Percentiles rank a stretch among this genome's conserved stretches.
Evolutionary conservation across 2,329 filamentous ascomycete genomes (phyloP).

Genomic region (Teratosphaeria gauchensis): DNA sequence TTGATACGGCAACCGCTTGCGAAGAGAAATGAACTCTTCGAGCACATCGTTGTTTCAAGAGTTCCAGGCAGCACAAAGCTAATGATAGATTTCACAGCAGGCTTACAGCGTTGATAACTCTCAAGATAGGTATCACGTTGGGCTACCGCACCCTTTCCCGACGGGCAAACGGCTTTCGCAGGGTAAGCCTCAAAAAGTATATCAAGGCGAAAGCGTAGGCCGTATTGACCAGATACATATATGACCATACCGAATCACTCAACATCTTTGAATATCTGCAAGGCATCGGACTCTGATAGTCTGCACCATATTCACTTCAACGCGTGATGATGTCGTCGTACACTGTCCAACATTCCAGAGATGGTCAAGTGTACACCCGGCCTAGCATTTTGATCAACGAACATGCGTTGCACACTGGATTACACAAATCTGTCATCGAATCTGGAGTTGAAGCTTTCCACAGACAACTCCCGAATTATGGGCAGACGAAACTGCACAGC

Average conservation of each 20-base stretch:
- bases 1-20: neutral
- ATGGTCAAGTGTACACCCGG: conserved; percentile 5
- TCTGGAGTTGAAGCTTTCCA: conserved; percentile 42
- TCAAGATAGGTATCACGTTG: neutral
- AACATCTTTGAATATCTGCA: neutral
- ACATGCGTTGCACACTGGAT: neutral
- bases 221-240: neutral
- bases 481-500: conserved; percentile 44
- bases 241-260: neutral
- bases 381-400: conserved; percentile 13
- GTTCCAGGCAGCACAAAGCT: neutral
- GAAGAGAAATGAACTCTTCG: neutral
- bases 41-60: neutral
- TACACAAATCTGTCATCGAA: conserved; percentile 2
- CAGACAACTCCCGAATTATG: conserved; percentile 46
- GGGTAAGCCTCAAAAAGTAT: neutral
- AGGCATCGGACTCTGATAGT: neutral
- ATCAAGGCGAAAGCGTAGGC: neutral
- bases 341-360: conserved; percentile 12
- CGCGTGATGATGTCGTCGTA: conserved; percentile 2
- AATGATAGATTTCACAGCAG: neutral
- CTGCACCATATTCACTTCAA: neutral
- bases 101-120: neutral
- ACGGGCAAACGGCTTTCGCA: neutral
- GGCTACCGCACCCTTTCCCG: neutral